Conservation (phyloP, 805 yeast genomes). For the Diddensiella caesifluorescens region DNA sequence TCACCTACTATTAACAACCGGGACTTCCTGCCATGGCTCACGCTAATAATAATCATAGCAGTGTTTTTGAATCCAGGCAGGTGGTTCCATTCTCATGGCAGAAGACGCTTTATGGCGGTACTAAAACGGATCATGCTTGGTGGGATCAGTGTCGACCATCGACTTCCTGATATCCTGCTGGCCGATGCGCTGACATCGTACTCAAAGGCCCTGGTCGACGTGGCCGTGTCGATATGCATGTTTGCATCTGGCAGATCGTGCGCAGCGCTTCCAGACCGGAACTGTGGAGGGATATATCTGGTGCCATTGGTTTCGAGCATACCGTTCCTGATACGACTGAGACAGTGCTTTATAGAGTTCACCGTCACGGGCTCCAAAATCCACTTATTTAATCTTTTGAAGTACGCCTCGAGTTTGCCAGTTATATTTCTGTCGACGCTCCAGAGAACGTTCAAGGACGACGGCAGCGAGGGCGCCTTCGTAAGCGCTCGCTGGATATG, state of each 20-base stretch:
- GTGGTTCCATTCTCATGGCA: conserved; percentile 35
- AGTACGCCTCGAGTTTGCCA: conserved; percentile 65
- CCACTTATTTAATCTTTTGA: conserved; percentile 66
- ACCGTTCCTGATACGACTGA: conserved; percentile 72
- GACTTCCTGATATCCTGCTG: conserved; percentile 75
- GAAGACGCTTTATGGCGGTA: conserved; percentile 40
- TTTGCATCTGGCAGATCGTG: conserved; percentile 36
- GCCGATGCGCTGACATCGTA: conserved; percentile 85
- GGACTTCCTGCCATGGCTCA: conserved; percentile 36
- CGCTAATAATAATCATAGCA: conserved; percentile 34
- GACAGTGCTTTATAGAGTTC: conserved; percentile 77
- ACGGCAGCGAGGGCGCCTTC: conserved; percentile 18
- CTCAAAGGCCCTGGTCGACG: conserved; percentile 68
- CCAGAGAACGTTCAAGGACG: conserved; percentile 20
- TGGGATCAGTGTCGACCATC: conserved; percentile 46
- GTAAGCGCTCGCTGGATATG: conserved; percentile 13
- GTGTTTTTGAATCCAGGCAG: conserved; percentile 36
- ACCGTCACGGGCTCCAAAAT: conserved; percentile 42
- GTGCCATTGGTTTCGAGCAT: conserved; percentile 37
- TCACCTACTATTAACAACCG: background rate
- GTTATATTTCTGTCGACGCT: conserved; percentile 37
- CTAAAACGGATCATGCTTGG: conserved; percentile 51
- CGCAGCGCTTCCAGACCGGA: conserved; percentile 34
- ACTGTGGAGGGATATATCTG: conserved; percentile 33
- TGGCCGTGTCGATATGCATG: conserved; percentile 51